Base-by-base conservation (phyloP, 257 asterid genomes). In the Lithospermum erythrorhizon region DNA sequence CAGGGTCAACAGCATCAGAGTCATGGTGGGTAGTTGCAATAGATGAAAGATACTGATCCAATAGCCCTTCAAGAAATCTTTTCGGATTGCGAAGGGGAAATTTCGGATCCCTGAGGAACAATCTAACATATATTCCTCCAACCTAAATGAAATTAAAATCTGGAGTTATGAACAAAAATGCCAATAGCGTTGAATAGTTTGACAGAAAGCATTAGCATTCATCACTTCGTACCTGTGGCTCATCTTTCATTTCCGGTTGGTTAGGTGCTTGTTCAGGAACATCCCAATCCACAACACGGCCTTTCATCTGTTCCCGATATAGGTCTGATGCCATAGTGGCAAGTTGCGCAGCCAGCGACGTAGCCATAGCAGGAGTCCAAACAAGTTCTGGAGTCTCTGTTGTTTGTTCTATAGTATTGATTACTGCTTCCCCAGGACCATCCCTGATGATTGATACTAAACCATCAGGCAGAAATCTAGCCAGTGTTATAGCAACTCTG, bases 371-470 rank as follows among this genome's bases (percentile, higher is more conserved):
- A 32, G 98, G 90, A 24, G 98, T 91, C 98, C 98, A 91, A 35
- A 91, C 96, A 68, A 91, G 98, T 74, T 91, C 98, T 35, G 98
- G 98, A 59, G 98, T 88, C 77, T 91, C 98, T 49, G 98, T 85
- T 64, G 95, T 91, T 79, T 84, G 98, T 61, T 87, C 96, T 61
- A 91, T 84, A 58, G 85, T 83, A 83, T 63, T 70, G 62, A 91
- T 91, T 81, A 86, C 96, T 8, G 95, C 90, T 86, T 91, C 98
- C 68, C 98, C 98, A 76, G 98, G 98, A 58, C 98, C 98, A 74
- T 91, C 96, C 82, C 87, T 80, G 72, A 91, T 88, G 61, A 86
- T 63, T 57, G 98, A 88, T 66, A 91, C 91, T 61, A 91, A 82
- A 68, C 98, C 98, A 77, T 91, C 96, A 29, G 98, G 98, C 60